These are phyloP conservation scores for Stachybotrys echinatus DNA, from an alignment of 2,329 filamentous ascomycete species.

Conservation along the genomic window DNA sequence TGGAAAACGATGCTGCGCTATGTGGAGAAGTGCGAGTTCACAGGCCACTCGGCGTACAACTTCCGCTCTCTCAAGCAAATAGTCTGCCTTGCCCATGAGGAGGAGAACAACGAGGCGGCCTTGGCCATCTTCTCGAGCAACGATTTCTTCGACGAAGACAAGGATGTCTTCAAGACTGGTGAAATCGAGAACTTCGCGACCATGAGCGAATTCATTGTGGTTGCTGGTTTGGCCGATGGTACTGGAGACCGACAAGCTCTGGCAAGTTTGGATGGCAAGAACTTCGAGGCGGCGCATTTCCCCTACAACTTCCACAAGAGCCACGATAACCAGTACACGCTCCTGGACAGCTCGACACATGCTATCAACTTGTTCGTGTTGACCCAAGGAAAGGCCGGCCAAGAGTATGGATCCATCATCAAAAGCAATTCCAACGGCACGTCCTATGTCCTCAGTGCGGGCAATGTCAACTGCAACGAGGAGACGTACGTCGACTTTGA, in stretches of 20 bases:
- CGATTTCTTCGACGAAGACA: slow-evolving; percentile 67
- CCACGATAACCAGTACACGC: slow-evolving; percentile 80
- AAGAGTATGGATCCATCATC: slow-evolving; percentile 78
- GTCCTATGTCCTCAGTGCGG: slow-evolving; percentile 80
- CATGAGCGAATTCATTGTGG: slow-evolving; percentile 94
- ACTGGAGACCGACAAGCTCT: slow-evolving; percentile 68
- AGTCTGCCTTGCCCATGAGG: slow-evolving; percentile 51
- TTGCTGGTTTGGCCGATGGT: slow-evolving; percentile 69
- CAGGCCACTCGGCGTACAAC: slow-evolving; percentile 56
- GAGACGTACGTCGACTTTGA: slow-evolving; percentile 88
- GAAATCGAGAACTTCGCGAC: slow-evolving; percentile 78
- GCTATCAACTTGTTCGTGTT: slow-evolving; percentile 92
- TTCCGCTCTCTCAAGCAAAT: slow-evolving; percentile 50
- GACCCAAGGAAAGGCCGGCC: slow-evolving; percentile 59
- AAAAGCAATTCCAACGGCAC: slow-evolving; percentile 99
- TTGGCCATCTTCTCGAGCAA: slow-evolving; percentile 71
- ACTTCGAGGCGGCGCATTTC: slow-evolving; percentile 79
- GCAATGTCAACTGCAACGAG: slow-evolving; percentile 74
- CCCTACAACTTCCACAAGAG: slow-evolving; percentile 77
- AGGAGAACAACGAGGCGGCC: slow-evolving; percentile 54
- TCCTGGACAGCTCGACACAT: slow-evolving; percentile 91
- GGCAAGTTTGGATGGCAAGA: slow-evolving; percentile 77
- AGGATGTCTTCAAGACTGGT: slow-evolving; percentile 45
- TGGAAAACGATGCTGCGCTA: slow-evolving; percentile 74
- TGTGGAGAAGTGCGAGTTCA: slow-evolving; percentile 82